A percentile compares a stretch with the other conserved stretches of the same genome.
Evolutionary conservation across 768 basidiomycete species (phyloP).

Genomic region (Xerocomellus amylosporus): DNA sequence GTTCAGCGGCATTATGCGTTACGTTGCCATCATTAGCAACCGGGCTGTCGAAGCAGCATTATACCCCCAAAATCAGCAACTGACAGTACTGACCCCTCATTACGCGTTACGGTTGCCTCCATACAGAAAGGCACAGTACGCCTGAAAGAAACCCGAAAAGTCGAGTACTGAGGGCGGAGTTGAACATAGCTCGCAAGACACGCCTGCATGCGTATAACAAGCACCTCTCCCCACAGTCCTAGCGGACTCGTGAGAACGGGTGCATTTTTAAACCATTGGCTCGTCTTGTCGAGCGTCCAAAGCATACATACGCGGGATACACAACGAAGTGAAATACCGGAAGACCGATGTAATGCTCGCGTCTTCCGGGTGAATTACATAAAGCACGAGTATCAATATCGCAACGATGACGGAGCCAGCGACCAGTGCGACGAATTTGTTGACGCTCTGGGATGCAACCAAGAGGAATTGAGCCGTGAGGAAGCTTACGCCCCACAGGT

Average conservation of each 20-base stretch:
- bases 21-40: too few relatives aligned
- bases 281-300: neutral
- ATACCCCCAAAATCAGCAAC: too few relatives aligned
- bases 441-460: conserved; percentile 10
- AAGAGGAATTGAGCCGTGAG: conserved; percentile 30
- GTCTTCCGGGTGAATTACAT: conserved; percentile 16
- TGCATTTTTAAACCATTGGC: conserved; percentile 10
- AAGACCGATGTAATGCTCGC: neutral
- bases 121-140: too few relatives aligned
- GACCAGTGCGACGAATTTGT: conserved; percentile 10
- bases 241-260: too few relatives aligned
- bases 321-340: conserved; percentile 2
- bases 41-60: too few relatives aligned
- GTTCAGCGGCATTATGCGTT: too few relatives aligned
- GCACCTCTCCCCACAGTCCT: too few relatives aligned
- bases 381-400: conserved; percentile 9
- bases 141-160: neutral
- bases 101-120: too few relatives aligned
- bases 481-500: conserved; percentile 45
- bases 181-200: neutral
- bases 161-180: neutral
- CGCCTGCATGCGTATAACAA: too few relatives aligned
- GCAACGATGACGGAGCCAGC: conserved; percentile 7
- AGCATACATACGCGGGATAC: conserved; percentile 3
- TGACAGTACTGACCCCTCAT: too few relatives aligned